Base-by-base conservation (phyloP, 352 stramenopile genomes). In the Pythium utonaiense region DNA sequence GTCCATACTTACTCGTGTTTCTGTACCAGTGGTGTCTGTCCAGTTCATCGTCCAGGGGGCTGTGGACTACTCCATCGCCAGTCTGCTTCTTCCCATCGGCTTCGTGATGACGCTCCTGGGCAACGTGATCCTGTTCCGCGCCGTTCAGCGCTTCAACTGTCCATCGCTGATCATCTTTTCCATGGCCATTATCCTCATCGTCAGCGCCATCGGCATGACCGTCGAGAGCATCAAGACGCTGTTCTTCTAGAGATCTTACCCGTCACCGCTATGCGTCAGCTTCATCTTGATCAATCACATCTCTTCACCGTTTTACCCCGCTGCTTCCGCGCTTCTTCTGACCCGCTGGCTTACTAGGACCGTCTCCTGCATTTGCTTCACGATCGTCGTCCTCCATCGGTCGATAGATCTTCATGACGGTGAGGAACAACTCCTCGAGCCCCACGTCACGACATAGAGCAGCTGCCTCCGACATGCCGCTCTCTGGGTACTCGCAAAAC, bases 341-440 rank as follows among this genome's bases (percentile, higher is more conserved):
- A 3, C 42, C 24, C 42, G 21, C 21, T 19, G 21, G 19, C 21
- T 50, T 50, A 6, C 42, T 16, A 50, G 28, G 9, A 33, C 5
- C 28, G 9, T 50, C 36, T 9, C 36, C 36, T 44, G 8, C 14
- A 7, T 40, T 1, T 4, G 14, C 14, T 13, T 40, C 6, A 8
- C 17, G 9, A 21, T 3, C 36, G 14, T 44, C 36, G 10, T 44
- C 28, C 3, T 56, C 49, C 12, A n/a, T 9, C 30, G 52, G 19
- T 22, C 63, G 63, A 31, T 91, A 91, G 50, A 91, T 91, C 60
- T 91, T 89, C 78, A 93, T 91, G 22, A 73, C 81, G 1, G 84
- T 86, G 6, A 94, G 70, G 49, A 94, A 94, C 28, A 94, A 73
- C 30, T 78, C 69, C 27, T 87, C 75, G 3, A 92, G 53, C 6